Base-by-base conservation (phyloP, 805 yeast species). In the Metschnikowia bowlesiae region DNA sequence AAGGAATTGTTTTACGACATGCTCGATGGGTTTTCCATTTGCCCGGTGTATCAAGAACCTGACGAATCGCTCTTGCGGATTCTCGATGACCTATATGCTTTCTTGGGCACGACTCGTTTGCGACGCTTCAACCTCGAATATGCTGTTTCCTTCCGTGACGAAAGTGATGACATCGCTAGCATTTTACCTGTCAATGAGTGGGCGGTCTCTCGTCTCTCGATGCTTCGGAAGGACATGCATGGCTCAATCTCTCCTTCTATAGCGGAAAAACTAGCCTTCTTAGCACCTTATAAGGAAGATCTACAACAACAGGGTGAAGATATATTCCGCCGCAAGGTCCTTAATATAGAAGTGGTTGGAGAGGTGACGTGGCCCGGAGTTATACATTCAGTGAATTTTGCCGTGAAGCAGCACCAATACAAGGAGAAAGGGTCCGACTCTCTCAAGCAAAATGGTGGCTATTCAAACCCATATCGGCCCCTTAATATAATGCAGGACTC, bases 1-100 rank as follows among this genome's bases (percentile, higher is more conserved):
- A 71, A 59, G 47, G 73, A 62, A 60, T 61, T 66, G 45, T 78
- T 65, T 37, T 77, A 76, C 51, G 65, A 77, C 10, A 66, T 82
- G 59, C 56, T 49, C 69, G 86, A 82, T 47, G 92, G 88, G 61
- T 68, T 90, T 51, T 67, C 81, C 4, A 81, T 81, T 22, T 82
- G 92, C 0, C 67, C 87, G 14, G 73, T 80, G 34, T 85, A 85
- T 62, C 81, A 82, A 22, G 89, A 84, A 49, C 86, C 84, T 0
- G 96, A 87, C 60, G 73, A 76, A 10, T 67, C 74, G 5, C 69
- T 85, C 1, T 71, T 84, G 5, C 69, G 74, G 5, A 61, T 81
- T 0, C 62, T 87, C 30, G 70, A 75, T 18, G 76, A 80, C 18
- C 64, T 86, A 1, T 83, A 82, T 53, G 53, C 68, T 7, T 76